These are phyloP conservation scores for Paramecium octaurelia DNA, from an alignment of 73 alveolate species.

Conservation along the genomic window DNA sequence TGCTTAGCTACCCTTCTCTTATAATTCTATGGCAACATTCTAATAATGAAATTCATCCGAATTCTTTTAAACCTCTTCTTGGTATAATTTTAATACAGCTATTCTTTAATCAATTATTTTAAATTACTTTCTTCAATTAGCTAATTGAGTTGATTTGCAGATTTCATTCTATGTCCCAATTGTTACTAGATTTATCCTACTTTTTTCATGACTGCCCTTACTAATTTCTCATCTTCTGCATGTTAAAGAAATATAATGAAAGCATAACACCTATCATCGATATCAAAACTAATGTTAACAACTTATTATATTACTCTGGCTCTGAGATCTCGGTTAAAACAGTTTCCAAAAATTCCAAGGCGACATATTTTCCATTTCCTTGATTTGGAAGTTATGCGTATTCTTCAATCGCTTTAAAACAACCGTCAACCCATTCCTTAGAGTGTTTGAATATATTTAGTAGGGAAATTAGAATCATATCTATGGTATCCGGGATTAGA, in stretches of 20 bases:
- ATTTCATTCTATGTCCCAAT: neutral
- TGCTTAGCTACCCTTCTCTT: neutral
- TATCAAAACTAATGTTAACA: neutral
- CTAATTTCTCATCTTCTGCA: constrained; percentile 25
- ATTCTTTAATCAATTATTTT: neutral
- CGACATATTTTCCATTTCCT: neutral
- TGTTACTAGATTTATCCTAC: neutral
- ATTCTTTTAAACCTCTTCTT: neutral
- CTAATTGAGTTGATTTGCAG: neutral
- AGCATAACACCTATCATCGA: constrained; percentile 30
- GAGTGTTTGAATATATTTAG: neutral
- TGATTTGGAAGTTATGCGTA: neutral
- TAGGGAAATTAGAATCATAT: neutral
- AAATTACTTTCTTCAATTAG: neutral
- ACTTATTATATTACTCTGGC: neutral
- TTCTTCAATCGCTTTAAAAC: neutral
- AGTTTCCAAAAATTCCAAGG: neutral
- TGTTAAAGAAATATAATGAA: constrained; percentile 1
- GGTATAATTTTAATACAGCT: constrained; percentile 28
- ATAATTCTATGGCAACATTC: neutral
- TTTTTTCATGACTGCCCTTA: neutral
- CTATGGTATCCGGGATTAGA: neutral
- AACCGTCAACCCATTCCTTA: neutral
- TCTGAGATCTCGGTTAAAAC: neutral
- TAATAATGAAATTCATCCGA: neutral